phyloP scores from a whole-genome alignment of 169 alveolate genomes.

The Plasmodium chabaudi region DNA sequence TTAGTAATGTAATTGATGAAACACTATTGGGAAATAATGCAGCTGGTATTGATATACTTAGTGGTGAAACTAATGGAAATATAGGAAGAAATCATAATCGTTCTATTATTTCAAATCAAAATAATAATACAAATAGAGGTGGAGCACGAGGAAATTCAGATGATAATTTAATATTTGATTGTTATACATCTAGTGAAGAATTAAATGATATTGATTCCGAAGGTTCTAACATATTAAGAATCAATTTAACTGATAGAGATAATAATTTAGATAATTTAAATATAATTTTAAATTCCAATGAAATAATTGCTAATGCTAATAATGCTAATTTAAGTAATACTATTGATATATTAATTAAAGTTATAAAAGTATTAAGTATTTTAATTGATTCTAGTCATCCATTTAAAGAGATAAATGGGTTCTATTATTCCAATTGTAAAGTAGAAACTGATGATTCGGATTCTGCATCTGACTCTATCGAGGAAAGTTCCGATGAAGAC shows the following conservation, averaged over 20 bases:
- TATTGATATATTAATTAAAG: slow-evolving; percentile 43
- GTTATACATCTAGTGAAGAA: slow-evolving; percentile 36
- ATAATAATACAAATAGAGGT: neutral
- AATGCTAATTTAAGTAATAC: slow-evolving; percentile 13
- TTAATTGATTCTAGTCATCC: slow-evolving; percentile 33
- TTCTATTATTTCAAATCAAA: neutral
- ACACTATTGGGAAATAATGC: neutral
- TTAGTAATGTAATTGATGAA: slow-evolving; percentile 29
- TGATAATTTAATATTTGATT: slow-evolving; percentile 33
- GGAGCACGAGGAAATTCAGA: neutral
- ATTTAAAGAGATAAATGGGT: slow-evolving; percentile 30
- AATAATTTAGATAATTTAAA: neutral
- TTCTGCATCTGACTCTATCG: neutral
- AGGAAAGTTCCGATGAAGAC: too few species aligned
- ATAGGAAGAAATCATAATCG: neutral
- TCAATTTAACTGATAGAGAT: slow-evolving; percentile 10
- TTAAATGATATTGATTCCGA: slow-evolving; percentile 1
- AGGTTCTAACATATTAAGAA: neutral
- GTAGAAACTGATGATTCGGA: neutral
- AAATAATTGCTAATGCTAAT: slow-evolving; percentile 4
- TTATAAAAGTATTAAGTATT: slow-evolving; percentile 38
- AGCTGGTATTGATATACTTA: neutral
- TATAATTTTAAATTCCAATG: neutral
- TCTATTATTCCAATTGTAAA: slow-evolving; percentile 31
- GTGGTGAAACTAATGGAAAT: neutral